Percentiles rank a stretch among this genome's conserved stretches.
Conservation (phyloP, 257 asterid species). For the Craterostigma plantagineum region DNA sequence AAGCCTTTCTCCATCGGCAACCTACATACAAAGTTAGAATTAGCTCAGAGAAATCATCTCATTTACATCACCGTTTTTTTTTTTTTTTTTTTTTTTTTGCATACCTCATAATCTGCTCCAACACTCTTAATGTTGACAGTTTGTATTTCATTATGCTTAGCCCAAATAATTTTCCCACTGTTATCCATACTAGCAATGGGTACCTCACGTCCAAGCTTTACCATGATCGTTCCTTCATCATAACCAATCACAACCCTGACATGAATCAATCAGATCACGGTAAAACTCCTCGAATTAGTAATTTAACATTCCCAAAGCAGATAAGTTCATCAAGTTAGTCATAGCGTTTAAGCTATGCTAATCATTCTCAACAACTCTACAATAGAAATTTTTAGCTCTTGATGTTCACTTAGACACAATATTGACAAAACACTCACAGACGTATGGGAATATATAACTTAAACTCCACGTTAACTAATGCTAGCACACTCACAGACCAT, state of each 20-base stretch:
- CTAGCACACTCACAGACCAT: too few species aligned
- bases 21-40: conserved; percentile 25
- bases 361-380: too few species aligned
- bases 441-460: background rate
- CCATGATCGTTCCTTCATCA: conserved; percentile 98
- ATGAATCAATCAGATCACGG: conserved; percentile 3
- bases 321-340: too few species aligned
- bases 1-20: conserved; percentile 88
- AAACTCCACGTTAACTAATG: background rate
- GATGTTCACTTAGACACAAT: too few species aligned
- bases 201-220: conserved; percentile 92
- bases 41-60: conserved; percentile 4
- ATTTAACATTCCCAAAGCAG: too few species aligned
- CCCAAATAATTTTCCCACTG: conserved; percentile 92
- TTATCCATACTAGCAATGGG: conserved; percentile 97
- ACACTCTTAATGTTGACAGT: conserved; percentile 89
- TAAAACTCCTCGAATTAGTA: background rate
- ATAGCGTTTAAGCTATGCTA: too few species aligned
- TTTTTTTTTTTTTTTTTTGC: too few species aligned
- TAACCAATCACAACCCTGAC: conserved; percentile 91
- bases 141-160: conserved; percentile 95
- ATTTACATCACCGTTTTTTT: conserved; percentile 3
- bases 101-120: conserved; percentile 83
- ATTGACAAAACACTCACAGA: too few species aligned
- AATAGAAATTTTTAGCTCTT: too few species aligned